Evolutionary conservation across 148 eudicot species (phyloP).

Genomic region (Silene uniflora): DNA sequence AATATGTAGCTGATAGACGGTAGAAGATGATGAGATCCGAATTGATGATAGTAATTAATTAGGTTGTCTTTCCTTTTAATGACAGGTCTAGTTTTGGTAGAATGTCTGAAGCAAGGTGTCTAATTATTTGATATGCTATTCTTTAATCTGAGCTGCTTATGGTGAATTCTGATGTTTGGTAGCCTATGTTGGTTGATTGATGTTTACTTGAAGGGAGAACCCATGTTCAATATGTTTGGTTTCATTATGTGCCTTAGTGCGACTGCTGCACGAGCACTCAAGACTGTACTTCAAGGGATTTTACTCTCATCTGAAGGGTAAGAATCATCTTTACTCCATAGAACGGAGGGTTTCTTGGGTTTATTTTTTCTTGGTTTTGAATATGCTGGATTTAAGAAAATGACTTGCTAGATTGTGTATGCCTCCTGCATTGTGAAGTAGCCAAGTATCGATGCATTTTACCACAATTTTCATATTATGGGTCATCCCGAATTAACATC

Average conservation of each 20-base stretch:
- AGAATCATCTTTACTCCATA: neutral
- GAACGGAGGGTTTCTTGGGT: neutral
- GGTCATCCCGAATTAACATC: neutral
- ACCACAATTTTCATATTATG: neutral
- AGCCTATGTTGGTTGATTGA: conserved; percentile 2
- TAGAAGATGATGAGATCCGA: neutral
- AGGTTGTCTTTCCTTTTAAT: neutral
- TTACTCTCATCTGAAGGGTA: conserved; percentile 89
- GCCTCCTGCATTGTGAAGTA: neutral
- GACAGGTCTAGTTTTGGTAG: neutral
- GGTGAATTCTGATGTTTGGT: neutral
- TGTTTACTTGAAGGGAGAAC: conserved; percentile 24
- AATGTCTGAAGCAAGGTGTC: conserved; percentile 1
- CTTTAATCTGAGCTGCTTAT: neutral
- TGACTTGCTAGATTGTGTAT: too few relatives aligned
- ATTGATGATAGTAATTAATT: neutral
- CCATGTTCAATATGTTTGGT: conserved; percentile 83
- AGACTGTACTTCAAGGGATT: conserved; percentile 82
- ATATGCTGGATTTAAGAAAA: too few relatives aligned
- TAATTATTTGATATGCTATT: neutral
- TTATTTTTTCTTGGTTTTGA: too few relatives aligned
- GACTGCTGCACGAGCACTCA: conserved; percentile 91
- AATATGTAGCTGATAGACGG: neutral
- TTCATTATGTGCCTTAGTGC: conserved; percentile 86
- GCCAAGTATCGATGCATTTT: neutral